phyloP scores from a whole-genome alignment of 2,329 filamentous ascomycete species.

The Aspergillus sp. region DNA sequence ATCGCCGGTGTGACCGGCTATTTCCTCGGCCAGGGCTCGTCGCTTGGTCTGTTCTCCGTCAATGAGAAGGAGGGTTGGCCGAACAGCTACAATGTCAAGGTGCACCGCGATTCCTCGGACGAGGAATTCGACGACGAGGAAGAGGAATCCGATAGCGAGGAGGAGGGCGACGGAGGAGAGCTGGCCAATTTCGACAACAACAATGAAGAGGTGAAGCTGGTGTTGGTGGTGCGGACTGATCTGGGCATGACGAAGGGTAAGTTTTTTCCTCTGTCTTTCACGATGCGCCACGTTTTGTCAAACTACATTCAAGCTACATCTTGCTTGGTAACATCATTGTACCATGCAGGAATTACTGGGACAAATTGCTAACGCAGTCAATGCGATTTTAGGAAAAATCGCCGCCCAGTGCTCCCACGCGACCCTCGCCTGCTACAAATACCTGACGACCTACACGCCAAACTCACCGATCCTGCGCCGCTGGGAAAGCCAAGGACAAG shows the following conservation, averaged over 20 bases:
- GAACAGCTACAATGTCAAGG: slow-evolving; percentile 55
- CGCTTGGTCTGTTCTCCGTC: slow-evolving; percentile 69
- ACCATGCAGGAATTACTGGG: background rate
- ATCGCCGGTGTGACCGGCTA: slow-evolving; percentile 75
- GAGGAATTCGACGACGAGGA: slow-evolving; percentile 39
- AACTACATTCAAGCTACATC: no score
- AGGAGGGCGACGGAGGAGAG: slow-evolving; percentile 58
- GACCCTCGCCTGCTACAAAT: slow-evolving; percentile 96
- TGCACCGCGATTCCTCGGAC: slow-evolving; percentile 44
- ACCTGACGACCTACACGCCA: slow-evolving; percentile 59
- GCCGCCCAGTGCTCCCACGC: slow-evolving; percentile 93
- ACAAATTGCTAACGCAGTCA: background rate
- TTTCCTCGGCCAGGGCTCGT: slow-evolving; percentile 63
- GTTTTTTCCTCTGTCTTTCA: slow-evolving; percentile 21
- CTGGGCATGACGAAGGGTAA: slow-evolving; percentile 95
- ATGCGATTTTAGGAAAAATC: slow-evolving; percentile 75
- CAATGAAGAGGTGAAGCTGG: slow-evolving; percentile 86
- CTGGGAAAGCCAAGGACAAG: slow-evolving; percentile 85
- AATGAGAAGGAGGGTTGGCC: slow-evolving; percentile 46
- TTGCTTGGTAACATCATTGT: background rate
- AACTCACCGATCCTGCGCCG: slow-evolving; percentile 65
- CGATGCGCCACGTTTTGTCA: slow-evolving; percentile 1
- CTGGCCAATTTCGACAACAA: slow-evolving; percentile 51
- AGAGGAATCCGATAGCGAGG: slow-evolving; percentile 67
- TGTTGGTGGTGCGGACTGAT: slow-evolving; percentile 89